phyloP scores from a whole-genome alignment of 2,329 filamentous ascomycete species.

The Leptographium procerum region DNA sequence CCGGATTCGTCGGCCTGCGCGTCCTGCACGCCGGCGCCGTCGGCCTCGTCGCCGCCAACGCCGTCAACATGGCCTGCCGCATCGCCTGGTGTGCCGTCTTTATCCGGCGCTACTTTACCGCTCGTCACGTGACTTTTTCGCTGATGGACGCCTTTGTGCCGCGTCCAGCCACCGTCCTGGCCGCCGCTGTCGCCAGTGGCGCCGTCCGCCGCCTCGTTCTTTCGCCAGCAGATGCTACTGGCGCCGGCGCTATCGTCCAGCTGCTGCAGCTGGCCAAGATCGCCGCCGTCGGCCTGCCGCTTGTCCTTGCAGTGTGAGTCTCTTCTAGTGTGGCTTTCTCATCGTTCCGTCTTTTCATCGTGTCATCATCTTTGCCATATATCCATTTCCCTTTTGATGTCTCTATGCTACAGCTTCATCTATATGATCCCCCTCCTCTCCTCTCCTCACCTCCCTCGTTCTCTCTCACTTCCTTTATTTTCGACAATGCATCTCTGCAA shows the following conservation, averaged over 20 bases:
- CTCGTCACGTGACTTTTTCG: constrained; percentile 29
- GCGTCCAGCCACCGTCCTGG: constrained; percentile 27
- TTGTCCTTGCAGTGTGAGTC: constrained; percentile 50
- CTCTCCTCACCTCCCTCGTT: neutral
- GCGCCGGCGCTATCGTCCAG: constrained; percentile 21
- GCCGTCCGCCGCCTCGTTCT: constrained; percentile 23
- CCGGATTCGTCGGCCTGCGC: constrained; percentile 66
- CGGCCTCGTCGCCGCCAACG: constrained; percentile 78
- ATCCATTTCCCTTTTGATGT: neutral
- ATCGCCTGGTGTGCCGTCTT: constrained; percentile 73
- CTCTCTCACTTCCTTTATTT: neutral
- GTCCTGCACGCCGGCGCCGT: constrained; percentile 58
- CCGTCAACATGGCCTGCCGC: constrained; percentile 77
- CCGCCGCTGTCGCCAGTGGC: constrained; percentile 31
- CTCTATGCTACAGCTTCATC: neutral
- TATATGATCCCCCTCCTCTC: no score
- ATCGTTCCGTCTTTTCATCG: no score
- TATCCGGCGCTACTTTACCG: constrained; percentile 51
- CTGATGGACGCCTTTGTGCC: constrained; percentile 32
- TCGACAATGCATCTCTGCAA: constrained; percentile 17
- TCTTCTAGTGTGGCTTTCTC: neutral
- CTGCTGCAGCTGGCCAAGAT: constrained; percentile 34
- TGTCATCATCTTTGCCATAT: no score
- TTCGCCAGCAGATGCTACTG: constrained; percentile 10
- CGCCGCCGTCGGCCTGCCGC: constrained; percentile 36